A percentile compares a stretch with the other conserved stretches of the same genome.
phyloP scores from a whole-genome alignment of 805 yeast species.

The Yamadazyma nakazawae region DNA sequence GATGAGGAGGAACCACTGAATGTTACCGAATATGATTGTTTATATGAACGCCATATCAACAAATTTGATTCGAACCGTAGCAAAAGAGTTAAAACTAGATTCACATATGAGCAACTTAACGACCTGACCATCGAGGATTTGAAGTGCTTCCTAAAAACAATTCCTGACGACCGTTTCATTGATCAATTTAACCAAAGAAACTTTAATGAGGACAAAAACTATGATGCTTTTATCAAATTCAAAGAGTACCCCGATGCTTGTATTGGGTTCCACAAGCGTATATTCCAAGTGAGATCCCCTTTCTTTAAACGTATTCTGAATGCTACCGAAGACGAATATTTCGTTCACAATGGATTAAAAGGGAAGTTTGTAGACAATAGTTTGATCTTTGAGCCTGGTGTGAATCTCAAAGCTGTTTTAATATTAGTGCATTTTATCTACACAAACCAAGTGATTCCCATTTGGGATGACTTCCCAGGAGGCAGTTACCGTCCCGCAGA shows the following conservation, averaged over 20 bases:
- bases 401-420: conserved; percentile 38
- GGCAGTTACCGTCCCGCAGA: conserved; percentile 26
- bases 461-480: conserved; percentile 43
- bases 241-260: conserved; percentile 18
- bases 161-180: not conserved
- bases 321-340: conserved; percentile 18
- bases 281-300: conserved; percentile 31
- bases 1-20: conserved; percentile 12
- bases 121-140: not conserved
- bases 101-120: conserved; percentile 17
- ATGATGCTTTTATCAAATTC: conserved; percentile 33
- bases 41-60: conserved; percentile 12
- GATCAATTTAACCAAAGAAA: not conserved
- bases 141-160: not conserved
- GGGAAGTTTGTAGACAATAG: conserved; percentile 19
- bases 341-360: conserved; percentile 22
- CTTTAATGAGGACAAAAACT: conserved; percentile 22
- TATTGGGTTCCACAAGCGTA: conserved; percentile 35
- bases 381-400: conserved; percentile 19
- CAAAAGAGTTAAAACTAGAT: conserved; percentile 12
- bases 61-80: conserved; percentile 15
- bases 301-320: conserved; percentile 23
- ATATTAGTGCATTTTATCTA: conserved; percentile 45
- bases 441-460: conserved; percentile 41
- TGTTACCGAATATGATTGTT: conserved; percentile 19